Percentiles rank a stretch among this genome's conserved stretches.
Conservation (phyloP, 2,329 filamentous ascomycete genomes). For the Verticillium isaacii region DNA sequence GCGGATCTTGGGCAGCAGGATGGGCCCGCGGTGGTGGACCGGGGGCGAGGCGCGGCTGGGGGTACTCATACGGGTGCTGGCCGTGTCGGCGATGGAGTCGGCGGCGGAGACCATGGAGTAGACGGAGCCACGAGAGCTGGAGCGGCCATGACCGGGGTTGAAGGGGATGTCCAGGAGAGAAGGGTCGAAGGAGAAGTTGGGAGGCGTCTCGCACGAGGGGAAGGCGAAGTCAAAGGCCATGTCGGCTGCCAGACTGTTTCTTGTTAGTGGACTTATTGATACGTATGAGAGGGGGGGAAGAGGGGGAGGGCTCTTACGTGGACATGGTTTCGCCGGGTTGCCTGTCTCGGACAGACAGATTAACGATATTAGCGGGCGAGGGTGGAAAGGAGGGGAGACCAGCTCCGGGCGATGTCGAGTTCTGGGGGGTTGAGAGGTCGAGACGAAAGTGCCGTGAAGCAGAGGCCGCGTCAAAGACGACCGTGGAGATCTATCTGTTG, state of each 20-base stretch:
- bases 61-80: slow-evolving; percentile 64
- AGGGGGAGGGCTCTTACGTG: slow-evolving; percentile 26
- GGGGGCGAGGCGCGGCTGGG: slow-evolving; percentile 63
- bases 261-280: slow-evolving; percentile 21
- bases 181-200: slow-evolving; percentile 51
- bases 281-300: background rate
- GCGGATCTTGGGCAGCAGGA: slow-evolving; percentile 80
- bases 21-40: slow-evolving; percentile 71
- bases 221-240: slow-evolving; percentile 59
- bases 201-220: slow-evolving; percentile 47
- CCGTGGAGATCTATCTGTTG: slow-evolving; percentile 17
- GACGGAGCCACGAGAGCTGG: slow-evolving; percentile 60
- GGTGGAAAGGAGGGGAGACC: slow-evolving; percentile 8
- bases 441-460: slow-evolving; percentile 16
- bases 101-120: slow-evolving; percentile 63
- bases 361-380: slow-evolving; percentile 9
- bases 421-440: slow-evolving; percentile 8
- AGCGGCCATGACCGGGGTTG: slow-evolving; percentile 52
- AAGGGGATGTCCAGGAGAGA: slow-evolving; percentile 52
- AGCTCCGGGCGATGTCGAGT: slow-evolving; percentile 7
- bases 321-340: slow-evolving; percentile 29
- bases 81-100: slow-evolving; percentile 56
- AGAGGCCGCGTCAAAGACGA: slow-evolving; percentile 16
- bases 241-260: slow-evolving; percentile 54
- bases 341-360: slow-evolving; percentile 11